These are phyloP conservation scores for Erysimum pusillum DNA, from an alignment of 441 rosid genomes.

Conservation along the genomic window DNA sequence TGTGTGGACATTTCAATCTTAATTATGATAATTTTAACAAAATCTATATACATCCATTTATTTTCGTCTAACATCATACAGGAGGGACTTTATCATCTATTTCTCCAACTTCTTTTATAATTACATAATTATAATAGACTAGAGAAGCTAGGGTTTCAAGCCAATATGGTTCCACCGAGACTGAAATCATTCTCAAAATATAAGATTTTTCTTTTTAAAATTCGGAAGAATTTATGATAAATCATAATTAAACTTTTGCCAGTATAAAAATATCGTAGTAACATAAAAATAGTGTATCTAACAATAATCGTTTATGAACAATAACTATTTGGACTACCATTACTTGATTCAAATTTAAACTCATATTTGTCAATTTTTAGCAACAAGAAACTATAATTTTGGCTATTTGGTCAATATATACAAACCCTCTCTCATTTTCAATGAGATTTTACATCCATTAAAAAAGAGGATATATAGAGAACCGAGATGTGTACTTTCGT, in stretches of 20 bases:
- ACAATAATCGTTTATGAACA: neutral
- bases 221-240: neutral
- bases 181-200: neutral
- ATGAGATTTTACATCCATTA: neutral
- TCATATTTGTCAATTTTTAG: neutral
- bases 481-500: neutral
- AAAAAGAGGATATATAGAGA: neutral
- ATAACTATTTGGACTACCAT: neutral
- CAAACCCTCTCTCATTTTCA: neutral
- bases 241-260: neutral
- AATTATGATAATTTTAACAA: neutral
- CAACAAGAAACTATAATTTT: neutral
- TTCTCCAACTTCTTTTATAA: neutral
- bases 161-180: neutral
- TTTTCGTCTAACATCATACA: neutral
- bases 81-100: constrained; percentile 1
- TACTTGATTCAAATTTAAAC: neutral
- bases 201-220: neutral
- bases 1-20: constrained; percentile 13
- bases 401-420: neutral
- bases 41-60: neutral
- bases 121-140: neutral
- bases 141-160: neutral
- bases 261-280: neutral
- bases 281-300: neutral